Percentiles rank a stretch among this genome's conserved stretches.
Evolutionary conservation across 768 basidiomycete species (phyloP).

Genomic region (Coprinellus micaceus): DNA sequence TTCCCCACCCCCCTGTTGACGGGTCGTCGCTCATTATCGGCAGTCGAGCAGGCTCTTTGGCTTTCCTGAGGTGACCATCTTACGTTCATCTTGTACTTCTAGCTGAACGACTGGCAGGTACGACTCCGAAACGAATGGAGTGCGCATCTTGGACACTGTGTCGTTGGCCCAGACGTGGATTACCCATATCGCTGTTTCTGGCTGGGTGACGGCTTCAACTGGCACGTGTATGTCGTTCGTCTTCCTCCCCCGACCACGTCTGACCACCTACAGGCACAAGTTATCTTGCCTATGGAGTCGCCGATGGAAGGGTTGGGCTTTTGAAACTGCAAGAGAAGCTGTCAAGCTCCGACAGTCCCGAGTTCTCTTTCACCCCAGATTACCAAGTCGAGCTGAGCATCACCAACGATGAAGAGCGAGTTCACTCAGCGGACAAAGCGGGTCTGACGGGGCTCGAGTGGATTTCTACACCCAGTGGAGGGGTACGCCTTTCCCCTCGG

Average conservation of each 20-base stretch:
- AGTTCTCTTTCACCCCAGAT: constrained; percentile 27
- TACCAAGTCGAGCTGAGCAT: constrained; percentile 33
- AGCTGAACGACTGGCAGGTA: no score
- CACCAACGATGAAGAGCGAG: constrained; percentile 12
- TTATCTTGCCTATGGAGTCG: constrained; percentile 52
- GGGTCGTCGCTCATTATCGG: constrained; percentile 69
- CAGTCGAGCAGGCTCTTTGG: constrained; percentile 59
- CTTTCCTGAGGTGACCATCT: constrained; percentile 60
- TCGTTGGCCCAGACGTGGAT: constrained; percentile 59
- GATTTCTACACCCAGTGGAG: constrained; percentile 16
- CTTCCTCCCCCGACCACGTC: not conserved
- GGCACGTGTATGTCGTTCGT: constrained; percentile 39
- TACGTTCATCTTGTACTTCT: no score
- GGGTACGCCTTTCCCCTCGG: not conserved
- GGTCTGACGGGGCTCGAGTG: constrained; percentile 47
- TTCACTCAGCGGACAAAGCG: constrained; percentile 38
- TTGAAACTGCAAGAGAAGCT: constrained; percentile 50
- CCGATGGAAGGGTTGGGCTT: constrained; percentile 57
- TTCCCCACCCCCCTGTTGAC: constrained; percentile 47
- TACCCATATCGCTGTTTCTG: constrained; percentile 55
- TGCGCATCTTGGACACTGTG: constrained; percentile 30
- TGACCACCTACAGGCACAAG: constrained; percentile 44
- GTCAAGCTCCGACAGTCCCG: constrained; percentile 23
- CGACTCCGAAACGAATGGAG: no score
- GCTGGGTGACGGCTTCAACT: constrained; percentile 40